Evolutionary conservation across 2,329 filamentous ascomycete genomes (phyloP), one percentile per base, ranked within the genome.

Genomic region (Aspergillus persii): DNA sequence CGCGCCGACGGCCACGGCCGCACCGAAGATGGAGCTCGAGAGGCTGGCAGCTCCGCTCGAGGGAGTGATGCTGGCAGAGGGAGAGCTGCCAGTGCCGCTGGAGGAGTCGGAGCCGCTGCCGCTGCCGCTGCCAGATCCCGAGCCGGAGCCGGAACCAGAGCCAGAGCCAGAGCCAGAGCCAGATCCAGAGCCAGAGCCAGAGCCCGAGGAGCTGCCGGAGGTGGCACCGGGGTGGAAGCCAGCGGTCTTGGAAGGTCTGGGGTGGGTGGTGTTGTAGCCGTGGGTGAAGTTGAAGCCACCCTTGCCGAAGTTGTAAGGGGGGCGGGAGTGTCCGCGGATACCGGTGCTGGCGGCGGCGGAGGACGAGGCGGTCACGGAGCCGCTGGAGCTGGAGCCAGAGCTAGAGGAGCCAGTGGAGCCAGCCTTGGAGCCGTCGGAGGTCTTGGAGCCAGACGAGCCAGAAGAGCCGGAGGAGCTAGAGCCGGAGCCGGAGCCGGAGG

Each of bases 201-300:
- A 56, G 15, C 26, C n/a, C 9, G 55, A 57, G 29, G 61, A 33
- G 60, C 62, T 41, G 29, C 55, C 41, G 11, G 50, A 54, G 41
- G 23, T 41, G 15, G 47, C 23, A 15, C 50, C 50, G 15, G 74
- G 69, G 60, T 67, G 59, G 49, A 68, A 56, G 26, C 64, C 54
- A 31, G 60, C 47, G 30, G 46, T 50, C 27, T 27, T 18, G 3
- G 67, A 68, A 18, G 69, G 62, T 47, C 66, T 56, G 30, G 64
- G 63, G 71, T 76, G 78, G 52, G 66, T 66, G 56, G 78, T 66
- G 61, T 75, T 67, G 65, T 69, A 79, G 44, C 44, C 44, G 44
- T 47, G 44, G 44, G 44, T 47, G 44, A 23, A 47, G 44, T 47
- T 47, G 44, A 9, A 47, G 26, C 44, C 44, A 5, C 44, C 44